Evolutionary conservation across 805 yeast species (phyloP).

Genomic region (Candida arabinofermentans): DNA sequence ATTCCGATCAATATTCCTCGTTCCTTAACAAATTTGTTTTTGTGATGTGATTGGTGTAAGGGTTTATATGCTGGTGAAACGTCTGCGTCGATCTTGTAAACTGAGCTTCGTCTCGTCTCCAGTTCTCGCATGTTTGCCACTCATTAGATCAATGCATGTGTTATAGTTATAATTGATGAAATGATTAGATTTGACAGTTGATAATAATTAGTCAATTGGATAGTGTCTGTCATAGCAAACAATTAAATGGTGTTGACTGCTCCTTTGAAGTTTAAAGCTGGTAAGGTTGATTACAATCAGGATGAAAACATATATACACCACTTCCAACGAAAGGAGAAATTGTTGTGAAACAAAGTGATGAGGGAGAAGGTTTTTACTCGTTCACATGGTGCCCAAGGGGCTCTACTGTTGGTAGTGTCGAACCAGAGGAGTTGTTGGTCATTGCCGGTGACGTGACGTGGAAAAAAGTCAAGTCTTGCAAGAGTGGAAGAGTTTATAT

Average conservation of each 20-base stretch:
- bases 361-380: constrained; percentile 73
- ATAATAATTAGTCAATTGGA: background rate
- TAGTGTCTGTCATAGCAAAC: background rate
- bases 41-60: too few relatives aligned
- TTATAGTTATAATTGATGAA: too few relatives aligned
- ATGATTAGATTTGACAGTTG: background rate
- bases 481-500: constrained; percentile 67
- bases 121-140: too few relatives aligned
- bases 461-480: constrained; percentile 67
- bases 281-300: constrained; percentile 63
- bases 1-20: too few relatives aligned
- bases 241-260: constrained; percentile 13
- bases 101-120: too few relatives aligned
- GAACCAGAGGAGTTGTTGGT: constrained; percentile 63
- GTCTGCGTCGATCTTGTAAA: too few relatives aligned
- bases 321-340: constrained; percentile 62
- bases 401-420: constrained; percentile 35
- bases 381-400: constrained; percentile 71
- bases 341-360: constrained; percentile 54
- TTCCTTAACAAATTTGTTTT: too few relatives aligned
- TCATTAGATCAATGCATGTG: too few relatives aligned
- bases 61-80: too few relatives aligned
- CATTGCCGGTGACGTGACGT: constrained; percentile 82
- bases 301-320: constrained; percentile 64
- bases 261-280: constrained; percentile 64